These are phyloP conservation scores for Colletotrichum shisoi DNA, from an alignment of 2,329 filamentous ascomycete genomes.

Conservation along the genomic window DNA sequence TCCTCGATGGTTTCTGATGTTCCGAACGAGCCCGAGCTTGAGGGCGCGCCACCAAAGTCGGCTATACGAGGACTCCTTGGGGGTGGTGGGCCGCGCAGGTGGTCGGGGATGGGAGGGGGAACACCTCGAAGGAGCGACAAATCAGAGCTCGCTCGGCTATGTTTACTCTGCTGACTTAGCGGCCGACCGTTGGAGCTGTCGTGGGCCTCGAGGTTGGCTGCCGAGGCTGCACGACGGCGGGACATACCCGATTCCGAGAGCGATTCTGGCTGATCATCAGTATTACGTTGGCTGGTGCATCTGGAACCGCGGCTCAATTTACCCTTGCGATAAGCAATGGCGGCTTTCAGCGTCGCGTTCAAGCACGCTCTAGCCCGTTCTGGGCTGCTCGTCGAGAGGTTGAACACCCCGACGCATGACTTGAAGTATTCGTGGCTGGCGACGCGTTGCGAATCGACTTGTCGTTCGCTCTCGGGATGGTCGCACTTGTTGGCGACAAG, in stretches of 20 bases:
- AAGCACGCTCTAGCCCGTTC: constrained; percentile 80
- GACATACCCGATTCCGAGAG: constrained; percentile 52
- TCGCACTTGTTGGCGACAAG: constrained; percentile 93
- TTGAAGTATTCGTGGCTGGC: constrained; percentile 69
- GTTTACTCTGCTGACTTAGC: constrained; percentile 68
- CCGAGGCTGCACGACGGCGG: constrained; percentile 67
- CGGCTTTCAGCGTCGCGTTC: constrained; percentile 74
- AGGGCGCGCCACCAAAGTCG: constrained; percentile 48
- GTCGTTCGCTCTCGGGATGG: constrained; percentile 71
- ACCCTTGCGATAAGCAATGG: constrained; percentile 75
- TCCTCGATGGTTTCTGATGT: constrained; percentile 50
- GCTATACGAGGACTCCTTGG: constrained; percentile 57
- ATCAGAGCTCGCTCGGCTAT: constrained; percentile 76
- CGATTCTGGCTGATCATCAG: constrained; percentile 36
- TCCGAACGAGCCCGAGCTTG: constrained; percentile 47
- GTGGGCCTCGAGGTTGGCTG: constrained; percentile 66
- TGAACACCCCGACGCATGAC: constrained; percentile 75
- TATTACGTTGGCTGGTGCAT: constrained; percentile 25
- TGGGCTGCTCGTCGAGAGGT: constrained; percentile 73
- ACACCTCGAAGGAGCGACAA: constrained; percentile 67
- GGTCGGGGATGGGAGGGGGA: constrained; percentile 56
- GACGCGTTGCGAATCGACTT: constrained; percentile 74
- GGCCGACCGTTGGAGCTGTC: constrained; percentile 61
- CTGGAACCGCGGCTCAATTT: constrained; percentile 48
- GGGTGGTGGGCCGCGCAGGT: constrained; percentile 45